Percentiles rank a stretch among this genome's conserved stretches.
Evolutionary conservation across 306 rosid species (phyloP).

Genomic region (Cucurbita argyrosperma): DNA sequence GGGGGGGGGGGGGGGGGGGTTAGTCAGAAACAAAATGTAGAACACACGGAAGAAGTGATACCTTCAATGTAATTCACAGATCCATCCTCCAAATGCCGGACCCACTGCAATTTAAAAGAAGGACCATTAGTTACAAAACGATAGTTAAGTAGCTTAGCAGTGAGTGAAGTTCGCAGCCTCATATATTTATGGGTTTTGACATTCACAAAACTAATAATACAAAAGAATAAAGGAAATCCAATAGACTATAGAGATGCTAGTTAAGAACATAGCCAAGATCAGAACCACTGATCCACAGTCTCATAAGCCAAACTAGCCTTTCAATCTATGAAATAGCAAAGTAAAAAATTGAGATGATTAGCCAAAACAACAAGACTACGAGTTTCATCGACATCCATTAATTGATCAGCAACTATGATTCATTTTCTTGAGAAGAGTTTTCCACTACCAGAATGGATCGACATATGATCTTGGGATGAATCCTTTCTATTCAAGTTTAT

Average conservation of each 20-base stretch:
- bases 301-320: too few species aligned
- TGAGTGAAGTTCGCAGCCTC: background rate
- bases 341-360: too few species aligned
- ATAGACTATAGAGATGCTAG: too few species aligned
- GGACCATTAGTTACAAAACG: background rate
- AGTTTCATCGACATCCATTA: too few species aligned
- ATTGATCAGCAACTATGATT: background rate
- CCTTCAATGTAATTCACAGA: conserved; percentile 82
- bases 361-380: too few species aligned
- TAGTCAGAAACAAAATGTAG: background rate
- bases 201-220: too few species aligned
- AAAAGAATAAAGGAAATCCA: too few species aligned
- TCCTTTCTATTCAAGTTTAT: conserved; percentile 14
- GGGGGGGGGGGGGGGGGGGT: background rate
- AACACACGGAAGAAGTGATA: conserved; percentile 14
- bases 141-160: background rate
- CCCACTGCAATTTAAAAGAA: conserved; percentile 52
- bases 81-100: conserved; percentile 81
- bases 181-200: background rate
- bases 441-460: background rate
- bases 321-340: too few species aligned
- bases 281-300: too few species aligned
- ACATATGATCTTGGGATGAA: background rate
- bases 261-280: too few species aligned
- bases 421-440: background rate